Evolutionary conservation across 2,329 filamentous ascomycete species (phyloP), one percentile per base, ranked within the genome.

Genomic region (Hypoxylon sp.): DNA sequence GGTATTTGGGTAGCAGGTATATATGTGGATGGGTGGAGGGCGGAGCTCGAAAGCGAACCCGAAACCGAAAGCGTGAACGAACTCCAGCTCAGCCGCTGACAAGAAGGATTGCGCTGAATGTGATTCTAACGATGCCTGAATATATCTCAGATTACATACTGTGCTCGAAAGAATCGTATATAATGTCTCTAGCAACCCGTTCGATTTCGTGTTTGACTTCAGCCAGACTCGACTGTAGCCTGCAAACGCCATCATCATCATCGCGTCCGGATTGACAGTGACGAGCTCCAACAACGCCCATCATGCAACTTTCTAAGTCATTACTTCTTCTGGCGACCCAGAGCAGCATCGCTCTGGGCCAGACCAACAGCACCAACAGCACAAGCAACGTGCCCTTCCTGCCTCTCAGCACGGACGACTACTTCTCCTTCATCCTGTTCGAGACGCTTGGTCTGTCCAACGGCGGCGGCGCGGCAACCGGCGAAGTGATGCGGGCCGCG

Each of bases 401-500:
- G 1, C 62, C 65, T 22, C 62, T 68, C 13, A 69, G 67, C 56
- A 56, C 59, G 11, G 67, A 69, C 20, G 48, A 53, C 11, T 52
- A 62, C 44, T 68, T 69, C 37, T 65, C 65, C 1, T 69, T 65
- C 28, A 26, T 62, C 6, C 46, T 69, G 2, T 56, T 46, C 30
- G 62, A 62, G n/a, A 22, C 46, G 6, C 60, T 68, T 11, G 15
- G 62, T 15, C 32, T 64, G 17, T 46, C 67, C 17, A 58, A 56
- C 24, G 50, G 68, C 65, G 46, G 65, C 46, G 76, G 76, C 28
- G 59, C 74, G 13, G 73, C 77, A 22, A 70, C 76, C 0, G 73
- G 71, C 22, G 74, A 79, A 15, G 71, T 79, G 0, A 69, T 80
- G 3, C 70, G 69, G 17, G 71, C 70, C 22, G 74, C 74, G 8